Percentiles rank a stretch among this genome's conserved stretches.
These are phyloP conservation scores for Fusarium sp. DNA, from an alignment of 2,329 filamentous ascomycete species.

Conservation along the genomic window DNA sequence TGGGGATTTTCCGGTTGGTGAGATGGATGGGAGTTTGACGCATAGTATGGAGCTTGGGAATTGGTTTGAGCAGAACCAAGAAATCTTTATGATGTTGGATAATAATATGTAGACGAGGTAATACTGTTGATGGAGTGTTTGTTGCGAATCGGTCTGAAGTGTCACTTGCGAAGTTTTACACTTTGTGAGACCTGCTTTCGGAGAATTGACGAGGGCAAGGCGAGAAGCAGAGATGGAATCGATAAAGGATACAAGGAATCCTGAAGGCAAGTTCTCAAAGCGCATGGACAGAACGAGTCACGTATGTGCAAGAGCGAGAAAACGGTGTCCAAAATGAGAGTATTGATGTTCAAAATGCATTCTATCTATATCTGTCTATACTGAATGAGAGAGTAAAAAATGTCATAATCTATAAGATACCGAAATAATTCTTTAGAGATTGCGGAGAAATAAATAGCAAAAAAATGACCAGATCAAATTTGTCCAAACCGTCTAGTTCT, in stretches of 20 bases:
- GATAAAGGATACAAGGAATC: no score
- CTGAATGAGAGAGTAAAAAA: rapidly evolving
- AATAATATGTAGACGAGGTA: background rate
- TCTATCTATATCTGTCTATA: background rate
- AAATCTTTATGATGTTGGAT: slow-evolving; percentile 21
- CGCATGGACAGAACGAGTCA: no score
- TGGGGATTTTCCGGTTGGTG: rapidly evolving
- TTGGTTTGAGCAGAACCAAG: slow-evolving; percentile 24
- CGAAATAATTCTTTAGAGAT: background rate
- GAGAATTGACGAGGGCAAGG: no score
- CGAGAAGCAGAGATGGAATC: no score
- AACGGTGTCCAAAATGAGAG: background rate
- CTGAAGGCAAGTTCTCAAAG: no score
- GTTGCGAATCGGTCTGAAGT: no score
- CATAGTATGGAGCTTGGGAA: slow-evolving; percentile 7
- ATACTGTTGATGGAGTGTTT: no score
- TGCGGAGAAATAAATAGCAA: background rate
- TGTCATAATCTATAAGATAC: background rate
- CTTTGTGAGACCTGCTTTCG: no score
- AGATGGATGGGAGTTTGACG: background rate
- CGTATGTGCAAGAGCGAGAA: no score
- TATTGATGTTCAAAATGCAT: background rate
- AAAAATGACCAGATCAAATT: background rate
- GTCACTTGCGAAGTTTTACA: no score
- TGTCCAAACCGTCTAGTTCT: background rate